Conservation (phyloP, 495 filamentous ascomycete genomes). For the Echria macrotheca region DNA sequence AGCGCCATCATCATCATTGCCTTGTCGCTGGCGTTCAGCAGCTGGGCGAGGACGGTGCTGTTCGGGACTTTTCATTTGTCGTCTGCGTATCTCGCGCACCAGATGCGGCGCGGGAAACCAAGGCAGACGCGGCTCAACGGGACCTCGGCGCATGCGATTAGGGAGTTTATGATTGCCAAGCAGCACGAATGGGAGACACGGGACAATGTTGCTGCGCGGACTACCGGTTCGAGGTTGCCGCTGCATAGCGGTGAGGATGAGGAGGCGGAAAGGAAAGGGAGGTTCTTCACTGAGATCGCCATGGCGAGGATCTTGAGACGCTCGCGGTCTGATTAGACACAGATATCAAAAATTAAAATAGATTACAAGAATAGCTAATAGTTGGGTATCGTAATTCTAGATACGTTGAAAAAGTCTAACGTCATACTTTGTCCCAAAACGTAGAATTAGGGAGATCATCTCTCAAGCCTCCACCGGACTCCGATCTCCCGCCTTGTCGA, state of each 20-base stretch:
- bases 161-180: constrained; percentile 24
- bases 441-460: too few relatives aligned
- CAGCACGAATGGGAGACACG: constrained; percentile 19
- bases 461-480: not conserved
- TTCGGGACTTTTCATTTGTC: constrained; percentile 12
- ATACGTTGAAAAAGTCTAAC: too few relatives aligned
- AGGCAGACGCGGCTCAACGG: constrained; percentile 4
- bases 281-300: constrained; percentile 6
- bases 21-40: constrained; percentile 21
- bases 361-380: too few relatives aligned
- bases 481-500: not conserved
- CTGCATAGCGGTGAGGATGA: constrained; percentile 10
- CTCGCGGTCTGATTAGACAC: not conserved
- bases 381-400: not conserved
- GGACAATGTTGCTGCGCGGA: not conserved
- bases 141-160: constrained; percentile 16
- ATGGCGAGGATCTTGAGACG: constrained; percentile 5
- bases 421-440: too few relatives aligned
- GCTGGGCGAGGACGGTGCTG: constrained; percentile 14
- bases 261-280: not conserved
- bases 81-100: constrained; percentile 7
- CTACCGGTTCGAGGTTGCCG: constrained; percentile 10
- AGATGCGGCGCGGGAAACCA: not conserved
- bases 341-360: too few relatives aligned
- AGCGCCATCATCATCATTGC: constrained; percentile 17